Evolutionary conservation across 176 grass and related monocot genomes (phyloP).

Genomic region (Musa troglodytarum): DNA sequence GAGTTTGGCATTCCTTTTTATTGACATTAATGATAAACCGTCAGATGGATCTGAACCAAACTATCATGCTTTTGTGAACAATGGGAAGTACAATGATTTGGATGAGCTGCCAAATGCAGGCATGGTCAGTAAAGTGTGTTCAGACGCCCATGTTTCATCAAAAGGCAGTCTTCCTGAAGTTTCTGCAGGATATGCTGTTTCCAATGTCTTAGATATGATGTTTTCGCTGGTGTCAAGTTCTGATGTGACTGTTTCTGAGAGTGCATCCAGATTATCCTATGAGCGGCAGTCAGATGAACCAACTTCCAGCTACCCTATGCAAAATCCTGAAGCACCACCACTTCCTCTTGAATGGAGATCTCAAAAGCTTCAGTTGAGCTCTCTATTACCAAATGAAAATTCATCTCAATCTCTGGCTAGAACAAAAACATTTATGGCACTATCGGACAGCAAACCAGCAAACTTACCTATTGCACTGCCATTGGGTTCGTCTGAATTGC

Average conservation of each 20-base stretch:
- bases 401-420: conserved; percentile 20
- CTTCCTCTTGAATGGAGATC: conserved; percentile 90
- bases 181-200: neutral
- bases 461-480: neutral
- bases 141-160: neutral
- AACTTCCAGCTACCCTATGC: neutral
- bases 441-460: neutral
- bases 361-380: conserved; percentile 38
- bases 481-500: neutral
- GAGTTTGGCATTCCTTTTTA: neutral
- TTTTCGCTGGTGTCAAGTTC: neutral
- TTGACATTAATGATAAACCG: neutral
- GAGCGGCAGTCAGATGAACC: neutral
- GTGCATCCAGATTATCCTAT: neutral
- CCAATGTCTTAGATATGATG: neutral
- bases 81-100: neutral
- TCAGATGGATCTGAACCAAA: neutral
- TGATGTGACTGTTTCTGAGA: neutral
- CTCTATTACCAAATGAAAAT: conserved; percentile 20
- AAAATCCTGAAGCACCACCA: conserved; percentile 43
- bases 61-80: neutral
- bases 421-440: conserved; percentile 18
- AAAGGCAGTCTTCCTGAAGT: neutral
- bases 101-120: neutral
- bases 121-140: neutral